These are phyloP conservation scores for Lachnellula suecica DNA, from an alignment of 2,329 filamentous ascomycete species.

Conservation along the genomic window DNA sequence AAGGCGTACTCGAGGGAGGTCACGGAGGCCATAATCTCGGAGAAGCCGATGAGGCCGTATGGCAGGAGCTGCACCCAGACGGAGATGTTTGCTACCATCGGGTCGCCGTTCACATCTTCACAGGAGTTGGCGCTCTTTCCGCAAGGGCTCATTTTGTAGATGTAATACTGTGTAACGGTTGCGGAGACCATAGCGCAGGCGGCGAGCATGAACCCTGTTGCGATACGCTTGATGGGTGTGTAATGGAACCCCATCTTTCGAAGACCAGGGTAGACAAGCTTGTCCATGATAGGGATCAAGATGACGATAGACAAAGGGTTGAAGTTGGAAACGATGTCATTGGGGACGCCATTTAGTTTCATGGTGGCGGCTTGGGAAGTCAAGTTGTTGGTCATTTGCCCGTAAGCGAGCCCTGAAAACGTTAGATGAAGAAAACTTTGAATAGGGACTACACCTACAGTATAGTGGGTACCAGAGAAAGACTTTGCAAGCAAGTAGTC, in stretches of 20 bases:
- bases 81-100: conserved; percentile 43
- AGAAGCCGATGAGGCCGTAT: conserved; percentile 54
- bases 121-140: conserved; percentile 45
- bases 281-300: conserved; percentile 51
- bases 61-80: conserved; percentile 53
- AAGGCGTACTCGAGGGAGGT: conserved; percentile 72
- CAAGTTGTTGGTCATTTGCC: conserved; percentile 68
- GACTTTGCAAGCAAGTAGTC: conserved; percentile 56
- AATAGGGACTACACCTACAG: too few relatives aligned
- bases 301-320: conserved; percentile 60
- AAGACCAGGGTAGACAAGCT: conserved; percentile 58
- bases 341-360: conserved; percentile 53
- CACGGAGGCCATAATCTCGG: conserved; percentile 64
- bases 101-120: conserved; percentile 58
- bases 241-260: conserved; percentile 51
- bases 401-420: conserved; percentile 54
- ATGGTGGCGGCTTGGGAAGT: conserved; percentile 58
- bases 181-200: conserved; percentile 55
- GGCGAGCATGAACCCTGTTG: conserved; percentile 54
- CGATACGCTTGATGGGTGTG: conserved; percentile 55
- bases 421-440: too few relatives aligned
- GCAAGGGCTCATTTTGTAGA: conserved; percentile 57
- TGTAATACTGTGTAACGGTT: conserved; percentile 54
- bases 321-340: conserved; percentile 60
- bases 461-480: too few relatives aligned